Percentiles rank a stretch among this genome's conserved stretches.
These are phyloP conservation scores for Leccinum truebloodii DNA, from an alignment of 768 basidiomycete species.

Conservation along the genomic window DNA sequence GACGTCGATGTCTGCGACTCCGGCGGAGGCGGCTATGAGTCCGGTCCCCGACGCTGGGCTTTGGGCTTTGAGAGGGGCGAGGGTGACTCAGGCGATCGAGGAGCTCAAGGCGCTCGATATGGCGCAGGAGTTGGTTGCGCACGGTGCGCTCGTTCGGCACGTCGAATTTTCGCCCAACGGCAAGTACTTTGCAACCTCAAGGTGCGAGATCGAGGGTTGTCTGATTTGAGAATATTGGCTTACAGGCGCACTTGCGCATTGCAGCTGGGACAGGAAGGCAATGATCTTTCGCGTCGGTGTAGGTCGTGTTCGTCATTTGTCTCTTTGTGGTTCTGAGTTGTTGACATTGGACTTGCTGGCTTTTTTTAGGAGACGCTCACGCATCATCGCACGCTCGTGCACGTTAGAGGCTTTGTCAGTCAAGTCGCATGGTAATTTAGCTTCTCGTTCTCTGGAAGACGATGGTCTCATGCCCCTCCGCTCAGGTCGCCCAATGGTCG, in stretches of 20 bases:
- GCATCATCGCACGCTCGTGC: slow-evolving; percentile 47
- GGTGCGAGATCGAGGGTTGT: slow-evolving; percentile 28
- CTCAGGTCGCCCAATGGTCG: slow-evolving; percentile 49
- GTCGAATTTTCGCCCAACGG: slow-evolving; percentile 58
- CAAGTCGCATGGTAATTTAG: slow-evolving; percentile 50
- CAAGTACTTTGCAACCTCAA: slow-evolving; percentile 55
- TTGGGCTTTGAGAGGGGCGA: slow-evolving; percentile 35
- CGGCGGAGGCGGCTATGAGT: slow-evolving; percentile 10
- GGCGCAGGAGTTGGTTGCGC: slow-evolving; percentile 41
- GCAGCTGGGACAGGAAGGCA: slow-evolving; percentile 52
- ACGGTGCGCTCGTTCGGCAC: slow-evolving; percentile 53
- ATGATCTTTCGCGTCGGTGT: slow-evolving; percentile 49
- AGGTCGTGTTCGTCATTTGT: slow-evolving; percentile 8
- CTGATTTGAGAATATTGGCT: background rate
- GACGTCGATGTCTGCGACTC: slow-evolving; percentile 4
- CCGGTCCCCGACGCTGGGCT: slow-evolving; percentile 20
- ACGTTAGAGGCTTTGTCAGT: slow-evolving; percentile 51
- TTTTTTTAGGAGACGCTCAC: slow-evolving; percentile 40
- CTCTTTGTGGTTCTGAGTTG: background rate
- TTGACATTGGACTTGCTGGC: background rate
- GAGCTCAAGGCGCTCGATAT: slow-evolving; percentile 40
- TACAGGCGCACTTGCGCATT: background rate
- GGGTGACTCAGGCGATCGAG: slow-evolving; percentile 41
- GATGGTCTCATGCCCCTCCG: background rate
- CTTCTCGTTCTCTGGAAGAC: background rate